A percentile compares a stretch with the other conserved stretches of the same genome.
Evolutionary conservation across 192 early-diverging fungal species (phyloP).

Genomic region (Mortierella antarctica): DNA sequence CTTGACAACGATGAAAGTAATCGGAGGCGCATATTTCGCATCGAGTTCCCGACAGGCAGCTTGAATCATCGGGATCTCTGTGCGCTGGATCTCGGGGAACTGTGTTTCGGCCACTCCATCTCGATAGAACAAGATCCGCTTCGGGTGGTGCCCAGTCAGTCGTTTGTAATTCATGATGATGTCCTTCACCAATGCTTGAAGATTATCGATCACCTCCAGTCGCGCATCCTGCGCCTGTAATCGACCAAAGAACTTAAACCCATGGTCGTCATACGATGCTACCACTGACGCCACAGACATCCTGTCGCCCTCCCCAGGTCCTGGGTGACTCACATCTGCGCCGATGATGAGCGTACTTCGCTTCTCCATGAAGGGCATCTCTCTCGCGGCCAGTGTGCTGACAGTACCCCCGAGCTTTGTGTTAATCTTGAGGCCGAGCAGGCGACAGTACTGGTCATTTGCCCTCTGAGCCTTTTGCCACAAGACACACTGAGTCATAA

Average conservation of each 20-base stretch:
- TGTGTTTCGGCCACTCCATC: constrained; percentile 91
- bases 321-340: constrained; percentile 85
- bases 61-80: constrained; percentile 64
- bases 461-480: not conserved
- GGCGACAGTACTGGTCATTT: constrained; percentile 81
- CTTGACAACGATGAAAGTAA: constrained; percentile 86
- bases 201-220: constrained; percentile 61
- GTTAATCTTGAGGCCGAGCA: constrained; percentile 90
- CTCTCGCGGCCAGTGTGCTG: not conserved
- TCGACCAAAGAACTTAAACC: constrained; percentile 13
- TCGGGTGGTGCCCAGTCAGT: constrained; percentile 71
- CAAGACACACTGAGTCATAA: constrained; percentile 27
- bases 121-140: constrained; percentile 84
- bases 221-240: constrained; percentile 5
- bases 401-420: constrained; percentile 64
- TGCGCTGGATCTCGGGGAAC: constrained; percentile 62
- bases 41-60: constrained; percentile 23
- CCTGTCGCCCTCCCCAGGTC: constrained; percentile 58
- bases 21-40: constrained; percentile 72
- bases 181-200: constrained; percentile 69
- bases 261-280: constrained; percentile 16
- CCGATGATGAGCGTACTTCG: constrained; percentile 81
- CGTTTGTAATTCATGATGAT: constrained; percentile 70
- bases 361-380: constrained; percentile 68
- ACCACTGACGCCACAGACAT: constrained; percentile 30